phyloP scores from a whole-genome alignment of 352 stramenopile genomes.

The Globisporangium radiosum region DNA sequence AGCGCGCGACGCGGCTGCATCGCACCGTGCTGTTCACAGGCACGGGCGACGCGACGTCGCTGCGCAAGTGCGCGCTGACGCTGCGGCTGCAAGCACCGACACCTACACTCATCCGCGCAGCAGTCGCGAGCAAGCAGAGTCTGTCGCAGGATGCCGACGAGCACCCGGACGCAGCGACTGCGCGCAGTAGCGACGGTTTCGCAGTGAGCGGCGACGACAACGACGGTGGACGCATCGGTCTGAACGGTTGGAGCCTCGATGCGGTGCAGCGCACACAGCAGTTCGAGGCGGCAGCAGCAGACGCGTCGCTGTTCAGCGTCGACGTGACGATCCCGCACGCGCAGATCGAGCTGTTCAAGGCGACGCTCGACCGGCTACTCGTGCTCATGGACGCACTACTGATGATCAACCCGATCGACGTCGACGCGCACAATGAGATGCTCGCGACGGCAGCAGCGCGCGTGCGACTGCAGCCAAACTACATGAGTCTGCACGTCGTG shows the following conservation, averaged over 20 bases:
- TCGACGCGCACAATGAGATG: conserved; percentile 76
- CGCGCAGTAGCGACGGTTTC: conserved; percentile 4
- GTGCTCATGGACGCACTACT: conserved; percentile 79
- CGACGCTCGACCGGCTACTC: conserved; percentile 71
- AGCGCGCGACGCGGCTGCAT: conserved; percentile 33
- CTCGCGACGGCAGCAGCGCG: conserved; percentile 40
- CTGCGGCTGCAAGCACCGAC: conserved; percentile 45
- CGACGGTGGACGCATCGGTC: conserved; percentile 63
- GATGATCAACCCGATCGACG: conserved; percentile 85
- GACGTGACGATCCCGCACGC: conserved; percentile 54
- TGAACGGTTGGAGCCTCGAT: conserved; percentile 79
- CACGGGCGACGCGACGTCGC: conserved; percentile 23
- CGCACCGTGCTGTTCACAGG: conserved; percentile 41
- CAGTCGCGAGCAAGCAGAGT: conserved; percentile 52
- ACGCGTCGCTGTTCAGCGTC: conserved; percentile 49
- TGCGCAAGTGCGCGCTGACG: conserved; percentile 35
- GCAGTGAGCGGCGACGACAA: conserved; percentile 66
- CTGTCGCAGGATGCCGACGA: conserved; percentile 68
- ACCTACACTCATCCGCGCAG: conserved; percentile 35
- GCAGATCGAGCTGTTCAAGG: conserved; percentile 51
- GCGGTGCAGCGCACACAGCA: conserved; percentile 47
- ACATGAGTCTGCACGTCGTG: conserved; percentile 67
- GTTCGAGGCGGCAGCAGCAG: conserved; percentile 51
- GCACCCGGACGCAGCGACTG: conserved; percentile 28
- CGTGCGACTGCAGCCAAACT: conserved; percentile 59